Evolutionary conservation across 1,284 basidiomycete genomes (phyloP), one percentile per base, ranked within the genome.

Genomic region (Cronartium quercuum): DNA sequence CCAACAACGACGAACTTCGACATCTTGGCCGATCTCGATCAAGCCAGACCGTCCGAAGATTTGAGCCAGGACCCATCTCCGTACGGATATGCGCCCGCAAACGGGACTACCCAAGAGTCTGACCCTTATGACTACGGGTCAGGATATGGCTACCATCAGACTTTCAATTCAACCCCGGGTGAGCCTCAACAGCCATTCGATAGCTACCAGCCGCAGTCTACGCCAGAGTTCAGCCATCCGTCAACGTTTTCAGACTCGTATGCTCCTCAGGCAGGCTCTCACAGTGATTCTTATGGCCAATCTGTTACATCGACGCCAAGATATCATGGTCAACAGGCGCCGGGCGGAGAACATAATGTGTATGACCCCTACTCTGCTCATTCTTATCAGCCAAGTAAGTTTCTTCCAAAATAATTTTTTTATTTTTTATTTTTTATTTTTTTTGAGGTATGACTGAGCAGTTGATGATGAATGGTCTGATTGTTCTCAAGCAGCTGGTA

Each of bases 11-110:
- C 15, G 38, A n/a, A 66, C 40, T 74, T 66, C 37, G 70, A 74
- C 38, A 64, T 66, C 29, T 55, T 66, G 29, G 70, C 70, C 38
- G 64, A 74, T 66, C 35, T 66, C 24, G 47, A 51, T 51, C 47
- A 51, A 51, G 24, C 47, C 18, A 51, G 47, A 51, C 12, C 47
- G 18, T 51, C 47, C 5, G 24, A 21, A 18, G 24, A 51, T 13
- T 18, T 51, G 47, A 21, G 24, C 24, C 47, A 51, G 18, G 47
- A 51, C 47, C 24, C 13, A 21, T 51, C 18, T 51, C 18, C 47
- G 18, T 51, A 51, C 47, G 47, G 24, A 15, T 15, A 51, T 13
- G 12, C 5, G 7, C 6, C 44, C 10, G 37, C 35, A 29, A 42
- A 55, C 47, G n/a, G 61, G 24, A 44, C 29, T 6, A 38, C 60